Evolutionary conservation across 352 stramenopile genomes (phyloP), one percentile per base, ranked within the genome.

Genomic region (Phytophthora hibernalis): DNA sequence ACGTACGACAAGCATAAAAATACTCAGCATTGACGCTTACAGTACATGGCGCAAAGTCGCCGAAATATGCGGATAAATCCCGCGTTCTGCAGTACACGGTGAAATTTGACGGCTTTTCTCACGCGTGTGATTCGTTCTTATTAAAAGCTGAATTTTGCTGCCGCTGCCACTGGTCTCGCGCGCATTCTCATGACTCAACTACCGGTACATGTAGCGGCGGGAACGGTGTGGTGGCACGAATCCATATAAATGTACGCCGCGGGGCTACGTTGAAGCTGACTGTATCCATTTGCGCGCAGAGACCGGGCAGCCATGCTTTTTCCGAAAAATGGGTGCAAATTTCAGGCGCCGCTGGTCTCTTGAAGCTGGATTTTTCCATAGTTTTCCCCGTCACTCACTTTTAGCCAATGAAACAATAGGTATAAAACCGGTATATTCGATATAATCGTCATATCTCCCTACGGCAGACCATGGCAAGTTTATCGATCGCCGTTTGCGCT

Each of bases 31-130:
- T 50, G 35, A 37, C 22, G 16, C 11, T 53, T 62, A 44, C 55
- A 21, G 22, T 63, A 55, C 21, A 60, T 30, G 20, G 26, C 51
- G 48, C 51, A 58, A 58, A 58, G 51, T 58, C 51, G 31, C 33
- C 20, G 48, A 20, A 21, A 24, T 20, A 28, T 28, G 16, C 37
- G 16, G 16, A 21, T 5, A 44, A 44, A 44, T 44, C 37, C 16
- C 37, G 16, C 13, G 21, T 44, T 21, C 37, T 33, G 6, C 28
- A 33, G 28, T 33, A 33, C 12, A 9, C 15, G 12, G 12, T 11
- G 37, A 44, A 21, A 4, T 44, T 44, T 44, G 28, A 9, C 15
- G 37, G 16, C 5, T 21, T 44, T 44, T 44, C 33, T 37, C 31
- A 37, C 31, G 31, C 31, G 33, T 5, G 33, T 38, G 33, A 38